A percentile compares a stretch with the other conserved stretches of the same genome.
These are phyloP conservation scores for Ustulina deusta DNA, from an alignment of 2,329 filamentous ascomycete genomes.

Conservation along the genomic window DNA sequence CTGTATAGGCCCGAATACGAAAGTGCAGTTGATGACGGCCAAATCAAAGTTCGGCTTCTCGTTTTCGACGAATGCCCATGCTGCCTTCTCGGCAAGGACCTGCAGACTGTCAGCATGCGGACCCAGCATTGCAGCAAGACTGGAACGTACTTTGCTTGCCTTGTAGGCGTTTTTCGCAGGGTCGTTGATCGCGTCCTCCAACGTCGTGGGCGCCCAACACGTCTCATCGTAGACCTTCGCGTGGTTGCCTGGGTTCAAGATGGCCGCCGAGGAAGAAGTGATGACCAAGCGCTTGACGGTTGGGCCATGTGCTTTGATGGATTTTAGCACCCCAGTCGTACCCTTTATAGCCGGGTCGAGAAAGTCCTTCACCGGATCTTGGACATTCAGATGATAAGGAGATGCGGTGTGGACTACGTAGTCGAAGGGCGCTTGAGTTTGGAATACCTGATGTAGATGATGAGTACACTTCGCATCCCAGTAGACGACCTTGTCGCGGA, in stretches of 20 bases:
- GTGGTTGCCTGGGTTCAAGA: slow-evolving; percentile 55
- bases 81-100: slow-evolving; percentile 74
- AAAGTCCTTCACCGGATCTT: slow-evolving; percentile 60
- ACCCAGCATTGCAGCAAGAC: slow-evolving; percentile 34
- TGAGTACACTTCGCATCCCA: slow-evolving; percentile 6
- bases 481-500: not conserved
- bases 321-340: slow-evolving; percentile 62
- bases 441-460: slow-evolving; percentile 50
- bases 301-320: slow-evolving; percentile 58
- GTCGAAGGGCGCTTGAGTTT: slow-evolving; percentile 68
- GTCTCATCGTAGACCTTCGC: slow-evolving; percentile 56
- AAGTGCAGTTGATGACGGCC: slow-evolving; percentile 70
- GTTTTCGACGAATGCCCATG: slow-evolving; percentile 72
- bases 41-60: slow-evolving; percentile 70
- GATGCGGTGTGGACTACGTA: slow-evolving; percentile 80
- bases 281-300: slow-evolving; percentile 73
- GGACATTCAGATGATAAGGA: slow-evolving; percentile 77
- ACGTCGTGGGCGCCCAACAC: slow-evolving; percentile 54
- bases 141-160: slow-evolving; percentile 62
- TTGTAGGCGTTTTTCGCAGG: slow-evolving; percentile 49
- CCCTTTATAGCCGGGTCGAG: slow-evolving; percentile 68
- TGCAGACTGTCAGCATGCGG: slow-evolving; percentile 49
- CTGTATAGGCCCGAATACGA: slow-evolving; percentile 72
- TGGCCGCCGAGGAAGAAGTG: slow-evolving; percentile 61
- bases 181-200: slow-evolving; percentile 51